Evolutionary conservation across 768 basidiomycete genomes (phyloP).

Genomic region (Clathrus columnatus): DNA sequence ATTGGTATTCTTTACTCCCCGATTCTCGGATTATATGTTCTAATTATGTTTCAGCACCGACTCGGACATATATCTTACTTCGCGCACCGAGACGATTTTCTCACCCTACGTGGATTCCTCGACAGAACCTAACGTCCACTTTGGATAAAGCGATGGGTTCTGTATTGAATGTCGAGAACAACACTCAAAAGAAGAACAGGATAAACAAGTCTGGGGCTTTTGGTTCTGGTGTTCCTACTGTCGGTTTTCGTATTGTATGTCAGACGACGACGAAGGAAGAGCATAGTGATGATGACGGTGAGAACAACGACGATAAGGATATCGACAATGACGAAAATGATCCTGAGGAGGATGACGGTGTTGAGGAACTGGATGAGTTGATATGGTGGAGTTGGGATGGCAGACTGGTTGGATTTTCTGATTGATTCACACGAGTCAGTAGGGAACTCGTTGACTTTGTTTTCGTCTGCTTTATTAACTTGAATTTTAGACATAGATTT

Average conservation of each 20-base stretch:
- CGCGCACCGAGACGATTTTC: slow-evolving; percentile 39
- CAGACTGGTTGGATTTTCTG: slow-evolving; percentile 37
- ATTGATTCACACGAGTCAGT: slow-evolving; percentile 28
- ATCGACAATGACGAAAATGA: not conserved
- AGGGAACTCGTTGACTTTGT: too few relatives aligned
- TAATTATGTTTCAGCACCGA: slow-evolving; percentile 29
- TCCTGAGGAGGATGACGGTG: slow-evolving; percentile 12
- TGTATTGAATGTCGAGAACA: slow-evolving; percentile 17
- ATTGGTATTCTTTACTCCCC: not conserved
- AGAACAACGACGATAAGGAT: too few relatives aligned
- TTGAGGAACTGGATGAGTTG: slow-evolving; percentile 34
- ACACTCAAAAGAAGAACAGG: slow-evolving; percentile 22
- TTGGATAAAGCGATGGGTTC: slow-evolving; percentile 22
- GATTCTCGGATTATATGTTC: not conserved
- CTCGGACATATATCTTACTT: slow-evolving; percentile 38
- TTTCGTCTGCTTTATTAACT: too few relatives aligned
- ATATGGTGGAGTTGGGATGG: slow-evolving; percentile 50
- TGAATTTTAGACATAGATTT: too few relatives aligned
- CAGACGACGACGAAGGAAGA: not conserved
- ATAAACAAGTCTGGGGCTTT: slow-evolving; percentile 9
- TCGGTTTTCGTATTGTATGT: slow-evolving; percentile 33
- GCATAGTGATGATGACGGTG: not conserved
- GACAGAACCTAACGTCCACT: slow-evolving; percentile 31
- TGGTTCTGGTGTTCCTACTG: not conserved
- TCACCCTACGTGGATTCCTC: slow-evolving; percentile 40